Conservation (phyloP, 345 rosid species). For the Corchorus olitorius region DNA sequence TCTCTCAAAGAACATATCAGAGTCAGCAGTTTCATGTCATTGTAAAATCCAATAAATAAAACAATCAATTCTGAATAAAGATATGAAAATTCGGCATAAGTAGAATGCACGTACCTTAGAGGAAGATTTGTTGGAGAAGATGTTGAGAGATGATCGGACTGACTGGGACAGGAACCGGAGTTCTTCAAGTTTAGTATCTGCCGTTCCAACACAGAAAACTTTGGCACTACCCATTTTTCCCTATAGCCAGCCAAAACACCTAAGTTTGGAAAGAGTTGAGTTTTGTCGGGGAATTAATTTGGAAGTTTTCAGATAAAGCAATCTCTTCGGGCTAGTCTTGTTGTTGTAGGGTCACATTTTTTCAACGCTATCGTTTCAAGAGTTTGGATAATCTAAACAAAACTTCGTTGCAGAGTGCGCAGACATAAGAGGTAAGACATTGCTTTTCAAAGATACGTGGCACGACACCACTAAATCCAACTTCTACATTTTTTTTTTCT, state of each 20-base stretch:
- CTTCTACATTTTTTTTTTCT: no score
- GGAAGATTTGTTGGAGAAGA: constrained; percentile 46
- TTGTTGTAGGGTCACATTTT: not conserved
- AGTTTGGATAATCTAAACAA: not conserved
- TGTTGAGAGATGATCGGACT: constrained; percentile 53
- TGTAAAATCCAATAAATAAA: not conserved
- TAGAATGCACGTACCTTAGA: constrained; percentile 51
- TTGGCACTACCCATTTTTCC: constrained; percentile 24
- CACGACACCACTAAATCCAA: no score
- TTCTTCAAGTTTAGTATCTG: constrained; percentile 81
- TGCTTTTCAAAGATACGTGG: no score
- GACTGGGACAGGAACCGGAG: constrained; percentile 71
- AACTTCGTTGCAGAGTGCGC: no score
- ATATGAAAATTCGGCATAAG: not conserved
- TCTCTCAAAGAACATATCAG: not conserved
- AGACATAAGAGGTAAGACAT: no score
- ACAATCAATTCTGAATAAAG: not conserved
- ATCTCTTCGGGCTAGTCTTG: not conserved
- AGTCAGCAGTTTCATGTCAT: not conserved
- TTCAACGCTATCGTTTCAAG: no score
- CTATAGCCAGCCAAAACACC: not conserved
- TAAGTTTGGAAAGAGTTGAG: not conserved
- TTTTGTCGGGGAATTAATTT: not conserved
- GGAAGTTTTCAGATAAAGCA: not conserved
- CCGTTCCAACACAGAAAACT: constrained; percentile 84